Conservation (phyloP, 2,329 filamentous ascomycete genomes). For the Drechslera avenae region DNA sequence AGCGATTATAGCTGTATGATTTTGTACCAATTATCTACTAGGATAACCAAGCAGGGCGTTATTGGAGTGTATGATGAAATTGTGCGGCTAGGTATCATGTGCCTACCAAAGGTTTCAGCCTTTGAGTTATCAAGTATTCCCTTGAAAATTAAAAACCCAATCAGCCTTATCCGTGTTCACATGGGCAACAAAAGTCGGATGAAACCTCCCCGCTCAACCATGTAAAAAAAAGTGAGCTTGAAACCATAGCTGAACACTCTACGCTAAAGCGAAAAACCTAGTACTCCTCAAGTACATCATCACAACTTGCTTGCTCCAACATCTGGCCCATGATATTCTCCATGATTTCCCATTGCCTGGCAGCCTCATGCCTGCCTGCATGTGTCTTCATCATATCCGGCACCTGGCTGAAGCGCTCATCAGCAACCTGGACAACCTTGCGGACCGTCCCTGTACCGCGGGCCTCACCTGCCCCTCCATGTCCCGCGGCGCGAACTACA, state of each 20-base stretch:
- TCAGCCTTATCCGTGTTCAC: too few relatives aligned
- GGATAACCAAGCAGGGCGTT: too few relatives aligned
- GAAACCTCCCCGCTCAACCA: too few relatives aligned
- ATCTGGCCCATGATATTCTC: conserved; percentile 6
- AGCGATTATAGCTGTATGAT: too few relatives aligned
- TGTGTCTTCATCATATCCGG: conserved; percentile 28
- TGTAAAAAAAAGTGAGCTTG: neutral
- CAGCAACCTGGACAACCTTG: conserved; percentile 12
- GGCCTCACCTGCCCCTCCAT: conserved; percentile 43
- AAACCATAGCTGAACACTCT: too few relatives aligned
- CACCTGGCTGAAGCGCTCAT: conserved; percentile 15
- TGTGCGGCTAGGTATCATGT: too few relatives aligned
- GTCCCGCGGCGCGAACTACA: neutral
- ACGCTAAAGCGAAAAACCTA: neutral
- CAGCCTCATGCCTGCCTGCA: conserved; percentile 20
- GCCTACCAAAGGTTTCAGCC: too few relatives aligned
- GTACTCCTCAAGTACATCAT: conserved; percentile 5
- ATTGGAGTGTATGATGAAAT: too few relatives aligned
- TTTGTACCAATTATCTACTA: too few relatives aligned
- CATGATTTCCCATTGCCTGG: conserved; percentile 21
- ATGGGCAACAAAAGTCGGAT: too few relatives aligned
- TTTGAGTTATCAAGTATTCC: too few relatives aligned
- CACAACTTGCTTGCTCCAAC: conserved; percentile 17
- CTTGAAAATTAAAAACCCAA: too few relatives aligned
- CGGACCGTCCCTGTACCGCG: conserved; percentile 48